phyloP scores from a whole-genome alignment of 208 protist genomes.

The Trypanosoma theileri region DNA sequence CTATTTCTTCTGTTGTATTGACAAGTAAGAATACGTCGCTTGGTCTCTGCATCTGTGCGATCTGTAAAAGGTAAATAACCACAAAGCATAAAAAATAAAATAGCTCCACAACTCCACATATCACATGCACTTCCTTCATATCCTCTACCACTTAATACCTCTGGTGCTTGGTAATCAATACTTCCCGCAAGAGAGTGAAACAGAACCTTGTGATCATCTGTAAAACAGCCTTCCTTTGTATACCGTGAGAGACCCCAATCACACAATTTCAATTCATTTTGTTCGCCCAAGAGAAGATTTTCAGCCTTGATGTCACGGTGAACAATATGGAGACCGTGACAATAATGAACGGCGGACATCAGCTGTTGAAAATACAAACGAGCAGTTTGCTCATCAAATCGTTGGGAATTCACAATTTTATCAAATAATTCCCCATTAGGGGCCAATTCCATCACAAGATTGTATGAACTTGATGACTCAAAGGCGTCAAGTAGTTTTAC shows the following conservation, averaged over 20 bases:
- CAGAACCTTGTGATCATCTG: constrained; percentile 60
- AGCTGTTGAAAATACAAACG: constrained; percentile 92
- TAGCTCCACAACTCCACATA: constrained; percentile 97
- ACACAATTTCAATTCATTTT: constrained; percentile 86
- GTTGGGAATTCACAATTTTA: constrained; percentile 91
- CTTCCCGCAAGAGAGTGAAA: constrained; percentile 86
- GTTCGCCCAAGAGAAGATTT: constrained; percentile 86
- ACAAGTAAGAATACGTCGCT: constrained; percentile 81
- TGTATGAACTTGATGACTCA: constrained; percentile 95
- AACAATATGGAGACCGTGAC: constrained; percentile 88
- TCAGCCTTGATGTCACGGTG: constrained; percentile 94
- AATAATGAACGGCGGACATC: constrained; percentile 90
- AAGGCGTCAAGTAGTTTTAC: constrained; percentile 95
- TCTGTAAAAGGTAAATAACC: constrained; percentile 97
- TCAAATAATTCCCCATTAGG: constrained; percentile 98
- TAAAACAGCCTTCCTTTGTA: constrained; percentile 66
- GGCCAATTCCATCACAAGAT: constrained; percentile 98
- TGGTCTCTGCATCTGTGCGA: constrained; percentile 75
- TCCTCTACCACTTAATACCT: constrained; percentile 84
- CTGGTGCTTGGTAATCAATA: constrained; percentile 90
- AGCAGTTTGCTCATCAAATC: constrained; percentile 80
- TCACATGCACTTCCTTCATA: constrained; percentile 95
- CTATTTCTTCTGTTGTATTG: constrained; percentile 83
- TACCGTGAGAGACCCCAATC: constrained; percentile 93
- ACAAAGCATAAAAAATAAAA: constrained; percentile 98